These are phyloP conservation scores for Flaveria sonorensis DNA, from an alignment of 129 eudicot genomes.

Conservation along the genomic window DNA sequence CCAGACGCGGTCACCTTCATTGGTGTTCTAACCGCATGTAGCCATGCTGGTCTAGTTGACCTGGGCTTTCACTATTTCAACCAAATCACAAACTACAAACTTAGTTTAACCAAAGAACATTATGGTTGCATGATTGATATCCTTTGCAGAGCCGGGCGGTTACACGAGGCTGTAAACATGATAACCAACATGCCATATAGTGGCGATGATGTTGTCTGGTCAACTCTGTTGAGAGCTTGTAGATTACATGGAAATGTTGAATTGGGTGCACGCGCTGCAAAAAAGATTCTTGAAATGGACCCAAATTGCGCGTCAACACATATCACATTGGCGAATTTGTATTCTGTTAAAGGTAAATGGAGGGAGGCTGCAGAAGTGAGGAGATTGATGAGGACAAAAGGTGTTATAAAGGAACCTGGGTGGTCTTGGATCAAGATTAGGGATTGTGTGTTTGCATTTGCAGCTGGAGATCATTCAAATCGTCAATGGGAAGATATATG, in stretches of 20 bases:
- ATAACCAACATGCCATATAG: constrained; percentile 64
- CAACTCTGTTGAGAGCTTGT: constrained; percentile 77
- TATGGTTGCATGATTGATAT: constrained; percentile 97
- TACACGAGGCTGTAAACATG: constrained; percentile 80
- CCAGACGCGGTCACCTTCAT: constrained; percentile 86
- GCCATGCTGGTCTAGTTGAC: constrained; percentile 81
- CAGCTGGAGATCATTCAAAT: constrained; percentile 76
- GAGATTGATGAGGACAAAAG: constrained; percentile 72
- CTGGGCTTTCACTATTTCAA: constrained; percentile 68
- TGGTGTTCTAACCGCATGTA: constrained; percentile 88
- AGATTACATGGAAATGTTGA: constrained; percentile 68
- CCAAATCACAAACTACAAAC: constrained; percentile 46
- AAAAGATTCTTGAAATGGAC: constrained; percentile 52
- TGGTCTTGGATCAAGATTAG: constrained; percentile 86
- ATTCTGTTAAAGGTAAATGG: constrained; percentile 74
- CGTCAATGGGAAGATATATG: constrained; percentile 54
- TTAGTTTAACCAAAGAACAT: constrained; percentile 69
- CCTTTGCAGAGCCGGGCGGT: constrained; percentile 78
- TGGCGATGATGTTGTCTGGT: constrained; percentile 86
- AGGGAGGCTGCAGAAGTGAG: constrained; percentile 74
- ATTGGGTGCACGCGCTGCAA: constrained; percentile 62
- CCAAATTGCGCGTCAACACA: constrained; percentile 81
- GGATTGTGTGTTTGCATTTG: constrained; percentile 65
- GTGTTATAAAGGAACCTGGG: constrained; percentile 83
- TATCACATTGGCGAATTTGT: constrained; percentile 72